These are phyloP conservation scores for Yamadazyma spencermartinsiae DNA, from an alignment of 1,139 yeast genomes.

Conservation along the genomic window DNA sequence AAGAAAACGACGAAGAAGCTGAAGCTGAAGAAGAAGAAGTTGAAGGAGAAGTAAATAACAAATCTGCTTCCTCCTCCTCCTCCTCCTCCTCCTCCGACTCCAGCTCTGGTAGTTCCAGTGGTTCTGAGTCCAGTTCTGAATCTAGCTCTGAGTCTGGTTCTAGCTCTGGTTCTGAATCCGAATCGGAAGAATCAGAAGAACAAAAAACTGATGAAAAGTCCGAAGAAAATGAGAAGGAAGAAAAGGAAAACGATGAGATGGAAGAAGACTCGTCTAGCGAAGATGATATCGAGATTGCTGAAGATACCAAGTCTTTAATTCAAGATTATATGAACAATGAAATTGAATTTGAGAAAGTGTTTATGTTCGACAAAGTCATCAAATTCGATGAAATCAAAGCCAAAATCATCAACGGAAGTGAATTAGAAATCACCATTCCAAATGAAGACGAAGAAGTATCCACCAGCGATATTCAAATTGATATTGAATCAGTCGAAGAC, in stretches of 20 bases:
- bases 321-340: constrained; percentile 39
- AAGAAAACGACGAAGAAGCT: constrained; percentile 16
- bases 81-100: constrained; percentile 9
- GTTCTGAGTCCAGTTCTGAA: constrained; percentile 13
- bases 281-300: constrained; percentile 39
- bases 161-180: constrained; percentile 13
- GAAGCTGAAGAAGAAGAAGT: constrained; percentile 11
- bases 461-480: constrained; percentile 17
- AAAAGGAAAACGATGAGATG: constrained; percentile 7
- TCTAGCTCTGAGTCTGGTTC: constrained; percentile 17
- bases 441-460: constrained; percentile 29
- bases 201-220: constrained; percentile 10
- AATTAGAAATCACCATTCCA: constrained; percentile 47
- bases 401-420: constrained; percentile 37
- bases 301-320: constrained; percentile 42
- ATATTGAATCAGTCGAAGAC: constrained; percentile 10
- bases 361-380: constrained; percentile 44
- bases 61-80: constrained; percentile 11
- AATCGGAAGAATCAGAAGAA: constrained; percentile 6
- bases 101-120: constrained; percentile 15
- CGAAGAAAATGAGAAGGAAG: neutral
- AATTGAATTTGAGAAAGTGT: constrained; percentile 46
- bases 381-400: constrained; percentile 43
- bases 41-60: constrained; percentile 4
- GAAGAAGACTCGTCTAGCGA: constrained; percentile 14